Base-by-base conservation (phyloP, 129 eudicot species). In the Centaurea solstitialis region DNA sequence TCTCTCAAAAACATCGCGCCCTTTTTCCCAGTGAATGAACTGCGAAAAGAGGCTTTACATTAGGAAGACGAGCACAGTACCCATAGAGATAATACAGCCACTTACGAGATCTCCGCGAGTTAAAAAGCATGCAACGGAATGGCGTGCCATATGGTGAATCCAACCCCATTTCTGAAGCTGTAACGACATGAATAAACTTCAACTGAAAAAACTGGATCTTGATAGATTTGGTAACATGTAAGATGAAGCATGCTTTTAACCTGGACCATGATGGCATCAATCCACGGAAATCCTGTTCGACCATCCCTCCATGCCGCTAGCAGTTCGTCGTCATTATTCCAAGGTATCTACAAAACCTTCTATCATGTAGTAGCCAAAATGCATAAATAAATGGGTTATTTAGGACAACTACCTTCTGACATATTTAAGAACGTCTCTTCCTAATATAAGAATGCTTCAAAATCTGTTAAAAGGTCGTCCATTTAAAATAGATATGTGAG, bases 91-190 rank as follows among this genome's bases (percentile, higher is more conserved):
- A 57, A 40, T 26, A 43, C 18, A 67, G 65, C 69, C 53, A 26
- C 30, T 26, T 26, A 26, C 30, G 2, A 93, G 85, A 85, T 93
- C 98, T 78, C 98, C 98, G 22, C 98, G 97, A 50, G 98, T 93
- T 70, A 93, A 82, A 79, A 93, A 93, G 76, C 98, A 93, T 47
- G 98, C 98, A 75, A 93, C 98, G 45, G 87, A 93, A 76, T 93
- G 98, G 12, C 98, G 94, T 40, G 98, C 98, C 80, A 93, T 90
- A 83, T 93, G 98, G 85, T 93, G 98, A 86, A 91, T 91, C 98
- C 98, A 93, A 13, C 97, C 98, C 98, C 98, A 93, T 76, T 91
- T 91, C 6, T 77, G 86, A 70, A 93, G 97, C 98, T 93, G 82
- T 71, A 80, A 75, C 30, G 72, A 35, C 62, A 76, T 47, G 35